These are phyloP conservation scores for Spongispora temasekensis DNA, from an alignment of 1,284 basidiomycete genomes.

Conservation along the genomic window DNA sequence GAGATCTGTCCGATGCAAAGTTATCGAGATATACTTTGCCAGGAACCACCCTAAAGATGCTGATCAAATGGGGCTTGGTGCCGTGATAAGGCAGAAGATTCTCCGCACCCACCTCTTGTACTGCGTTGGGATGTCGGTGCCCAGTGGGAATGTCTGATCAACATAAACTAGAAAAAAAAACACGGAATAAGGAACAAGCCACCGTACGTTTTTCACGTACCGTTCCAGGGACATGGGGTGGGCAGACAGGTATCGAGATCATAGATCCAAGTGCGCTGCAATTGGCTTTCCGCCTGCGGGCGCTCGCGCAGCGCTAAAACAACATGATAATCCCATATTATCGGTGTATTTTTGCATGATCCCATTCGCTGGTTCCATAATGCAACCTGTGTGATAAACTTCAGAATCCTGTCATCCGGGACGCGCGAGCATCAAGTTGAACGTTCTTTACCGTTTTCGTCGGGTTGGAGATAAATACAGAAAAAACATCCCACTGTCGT, in stretches of 20 bases:
- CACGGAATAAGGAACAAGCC: constrained; percentile 14
- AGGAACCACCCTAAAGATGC: constrained; percentile 56
- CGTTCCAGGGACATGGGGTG: constrained; percentile 50
- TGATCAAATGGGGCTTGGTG: constrained; percentile 24
- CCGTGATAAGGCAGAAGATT: constrained; percentile 10
- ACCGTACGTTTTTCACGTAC: constrained; percentile 34
- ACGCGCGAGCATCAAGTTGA: no score
- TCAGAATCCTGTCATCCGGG: no score
- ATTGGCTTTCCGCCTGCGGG: constrained; percentile 3
- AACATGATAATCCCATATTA: constrained; percentile 81
- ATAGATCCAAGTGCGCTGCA: constrained; percentile 53
- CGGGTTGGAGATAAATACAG: constrained; percentile 67
- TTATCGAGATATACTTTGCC: constrained; percentile 51
- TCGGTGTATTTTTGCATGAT: constrained; percentile 35
- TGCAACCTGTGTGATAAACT: constrained; percentile 48
- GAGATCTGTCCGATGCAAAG: constrained; percentile 78
- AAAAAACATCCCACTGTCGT: constrained; percentile 50
- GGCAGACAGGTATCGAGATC: constrained; percentile 59
- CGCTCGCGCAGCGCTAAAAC: constrained; percentile 52
- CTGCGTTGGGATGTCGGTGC: constrained; percentile 32
- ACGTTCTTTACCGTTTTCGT: constrained; percentile 48
- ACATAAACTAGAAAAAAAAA: constrained; percentile 51
- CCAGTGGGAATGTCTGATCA: constrained; percentile 49
- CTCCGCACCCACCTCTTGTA: constrained; percentile 57
- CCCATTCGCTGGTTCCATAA: constrained; percentile 62